Evolutionary conservation across 2,329 filamentous ascomycete genomes (phyloP), one percentile per base, ranked within the genome.

Genomic region (Rutstroemia sp.): DNA sequence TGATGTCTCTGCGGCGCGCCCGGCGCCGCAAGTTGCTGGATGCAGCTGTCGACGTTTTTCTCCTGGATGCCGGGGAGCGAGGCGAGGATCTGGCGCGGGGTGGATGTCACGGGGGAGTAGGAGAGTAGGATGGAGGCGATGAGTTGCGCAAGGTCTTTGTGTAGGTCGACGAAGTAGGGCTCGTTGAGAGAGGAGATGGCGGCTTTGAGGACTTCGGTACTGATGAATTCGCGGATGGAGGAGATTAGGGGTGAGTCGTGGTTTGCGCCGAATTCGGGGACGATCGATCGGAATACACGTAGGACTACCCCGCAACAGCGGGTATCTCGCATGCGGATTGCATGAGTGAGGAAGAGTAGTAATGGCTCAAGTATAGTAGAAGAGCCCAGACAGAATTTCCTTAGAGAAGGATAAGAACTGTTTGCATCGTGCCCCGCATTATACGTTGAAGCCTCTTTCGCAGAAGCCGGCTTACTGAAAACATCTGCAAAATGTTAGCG

Each of bases 131-230:
- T 94, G 4, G 86, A 82, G 0, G 92, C 92, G 60, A 99, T 96
- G 39, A 97, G 78, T 21, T 85, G 82, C 0, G 91, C 92, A 21
- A 99, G 79, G 51, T 99, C 92, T 69, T 92, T 92, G 67, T 99
- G 94, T 60, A 95, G 82, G 64, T 99, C 94, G 37, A 96, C 92
- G 71, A 97, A 99, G 71, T 97, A 96, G 0, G 90, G 86, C 63
- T 99, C 94, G 72, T 97, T 89, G 51, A 99, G 83, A 2, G 89
- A 95, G 1, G 86, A 89, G 69, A 96, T 89, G 66, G 88, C 92
- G 0, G 91, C 90, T 73, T 92, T 89, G 50, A 99, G 80, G 2
- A 97, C 89, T 63, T 96, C 88, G 5, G 84, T 84, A 52, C 86
- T 90, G 67, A 97, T 92, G 71, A 92, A 99, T 67, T 96, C 90